Evolutionary conservation across 768 basidiomycete species (phyloP).

Genomic region (Pleurotus platypus): DNA sequence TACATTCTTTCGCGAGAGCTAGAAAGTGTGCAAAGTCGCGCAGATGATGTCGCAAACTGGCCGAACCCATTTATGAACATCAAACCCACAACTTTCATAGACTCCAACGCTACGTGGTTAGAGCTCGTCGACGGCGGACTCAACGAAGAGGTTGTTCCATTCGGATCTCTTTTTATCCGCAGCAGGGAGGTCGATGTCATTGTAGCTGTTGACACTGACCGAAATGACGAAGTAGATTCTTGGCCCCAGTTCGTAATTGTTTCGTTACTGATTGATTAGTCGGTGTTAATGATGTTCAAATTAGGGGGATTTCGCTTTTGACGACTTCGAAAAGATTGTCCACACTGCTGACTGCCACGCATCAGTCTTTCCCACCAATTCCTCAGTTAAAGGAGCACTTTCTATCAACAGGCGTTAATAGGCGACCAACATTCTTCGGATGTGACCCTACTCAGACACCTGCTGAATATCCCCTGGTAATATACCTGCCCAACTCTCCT

Average conservation of each 20-base stretch:
- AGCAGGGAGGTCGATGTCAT: slow-evolving; percentile 70
- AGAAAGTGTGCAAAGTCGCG: slow-evolving; percentile 42
- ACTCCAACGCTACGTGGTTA: slow-evolving; percentile 47
- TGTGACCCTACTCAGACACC: slow-evolving; percentile 52
- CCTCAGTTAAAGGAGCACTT: slow-evolving; percentile 50
- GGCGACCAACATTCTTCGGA: slow-evolving; percentile 76
- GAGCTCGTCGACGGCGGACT: slow-evolving; percentile 72
- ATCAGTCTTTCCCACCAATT: slow-evolving; percentile 63
- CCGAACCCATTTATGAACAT: slow-evolving; percentile 58
- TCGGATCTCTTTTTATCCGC: slow-evolving; percentile 72
- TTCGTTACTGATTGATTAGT: no score
- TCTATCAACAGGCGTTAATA: slow-evolving; percentile 56
- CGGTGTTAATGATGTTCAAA: slow-evolving; percentile 13
- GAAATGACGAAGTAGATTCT: slow-evolving; percentile 43
- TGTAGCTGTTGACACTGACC: slow-evolving; percentile 67
- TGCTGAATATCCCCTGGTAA: slow-evolving; percentile 62
- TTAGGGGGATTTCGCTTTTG: slow-evolving; percentile 51
- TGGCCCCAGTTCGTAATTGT: slow-evolving; percentile 61
- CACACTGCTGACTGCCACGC: slow-evolving; percentile 41
- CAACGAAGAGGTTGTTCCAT: slow-evolving; percentile 67
- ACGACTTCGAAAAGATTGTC: slow-evolving; percentile 38
- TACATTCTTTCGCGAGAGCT: slow-evolving; percentile 48
- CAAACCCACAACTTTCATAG: slow-evolving; percentile 45
- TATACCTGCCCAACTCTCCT: slow-evolving; percentile 77
- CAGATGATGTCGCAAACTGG: slow-evolving; percentile 66